A percentile compares a stretch with the other conserved stretches of the same genome.
Conservation (phyloP, 441 rosid genomes). For the Metrosideros polymorpha region DNA sequence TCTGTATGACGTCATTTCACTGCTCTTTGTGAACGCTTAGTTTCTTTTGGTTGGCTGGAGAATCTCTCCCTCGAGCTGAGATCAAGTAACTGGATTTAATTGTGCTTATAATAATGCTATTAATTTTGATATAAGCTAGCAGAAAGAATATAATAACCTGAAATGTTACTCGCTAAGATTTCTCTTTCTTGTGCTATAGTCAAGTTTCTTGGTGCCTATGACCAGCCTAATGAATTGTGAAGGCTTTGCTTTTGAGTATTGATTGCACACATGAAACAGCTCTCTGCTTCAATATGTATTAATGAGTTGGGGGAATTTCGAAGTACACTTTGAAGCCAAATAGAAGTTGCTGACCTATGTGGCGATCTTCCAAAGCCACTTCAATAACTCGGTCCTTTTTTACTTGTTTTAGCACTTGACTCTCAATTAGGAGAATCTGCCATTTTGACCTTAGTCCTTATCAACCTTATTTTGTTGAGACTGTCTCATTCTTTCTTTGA, state of each 20-base stretch:
- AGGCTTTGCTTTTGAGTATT: neutral
- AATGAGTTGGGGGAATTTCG: neutral
- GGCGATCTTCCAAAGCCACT: neutral
- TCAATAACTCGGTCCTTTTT: neutral
- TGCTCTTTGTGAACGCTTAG: neutral
- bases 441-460: neutral
- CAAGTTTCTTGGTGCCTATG: neutral
- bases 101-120: neutral
- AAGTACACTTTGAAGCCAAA: neutral
- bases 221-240: neutral
- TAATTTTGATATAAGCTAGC: neutral
- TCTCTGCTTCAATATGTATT: neutral
- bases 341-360: neutral
- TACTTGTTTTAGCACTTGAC: neutral
- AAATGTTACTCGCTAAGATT: neutral
- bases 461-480: neutral
- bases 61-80: neutral
- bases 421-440: neutral
- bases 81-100: neutral
- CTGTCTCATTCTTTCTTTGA: neutral
- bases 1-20: neutral
- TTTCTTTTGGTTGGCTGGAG: neutral
- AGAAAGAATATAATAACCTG: neutral
- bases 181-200: neutral
- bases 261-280: neutral